These are phyloP conservation scores for Nectriaceae sp. DNA, from an alignment of 2,329 filamentous ascomycete species.

Conservation along the genomic window DNA sequence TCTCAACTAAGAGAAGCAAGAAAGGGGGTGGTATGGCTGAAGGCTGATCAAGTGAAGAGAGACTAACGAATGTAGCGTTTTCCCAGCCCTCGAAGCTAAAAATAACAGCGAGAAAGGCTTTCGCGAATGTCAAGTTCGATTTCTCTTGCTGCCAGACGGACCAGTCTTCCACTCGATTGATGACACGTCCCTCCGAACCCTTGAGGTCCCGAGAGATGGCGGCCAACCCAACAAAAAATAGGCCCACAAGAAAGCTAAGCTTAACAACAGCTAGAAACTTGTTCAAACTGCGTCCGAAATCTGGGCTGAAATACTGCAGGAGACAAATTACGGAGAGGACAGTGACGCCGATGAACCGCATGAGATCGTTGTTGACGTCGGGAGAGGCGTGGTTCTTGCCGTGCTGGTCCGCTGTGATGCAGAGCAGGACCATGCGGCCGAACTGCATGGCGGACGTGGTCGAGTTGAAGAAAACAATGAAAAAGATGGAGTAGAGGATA, in stretches of 20 bases:
- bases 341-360: constrained; percentile 1
- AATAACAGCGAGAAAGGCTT: neutral
- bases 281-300: constrained; percentile 3
- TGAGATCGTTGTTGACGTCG: neutral
- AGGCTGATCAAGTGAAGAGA: too few species aligned
- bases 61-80: constrained; percentile 7
- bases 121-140: neutral
- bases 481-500: constrained; percentile 1
- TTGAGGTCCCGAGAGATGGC: neutral
- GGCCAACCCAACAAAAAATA: neutral
- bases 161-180: neutral
- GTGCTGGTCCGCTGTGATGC: neutral
- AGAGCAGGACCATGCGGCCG: constrained; percentile 1
- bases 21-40: too few species aligned
- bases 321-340: constrained; percentile 3
- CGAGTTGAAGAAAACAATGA: constrained; percentile 7
- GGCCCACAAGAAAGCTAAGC: neutral
- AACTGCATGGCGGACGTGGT: constrained; percentile 6
- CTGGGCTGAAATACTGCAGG: constrained; percentile 5
- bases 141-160: neutral
- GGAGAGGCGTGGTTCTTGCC: neutral
- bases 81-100: constrained; percentile 9
- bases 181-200: neutral
- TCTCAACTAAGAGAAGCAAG: too few species aligned
- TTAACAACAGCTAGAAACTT: constrained; percentile 2